These are phyloP conservation scores for Rhododendron simsii DNA, from an alignment of 148 eudicot species.

Conservation along the genomic window DNA sequence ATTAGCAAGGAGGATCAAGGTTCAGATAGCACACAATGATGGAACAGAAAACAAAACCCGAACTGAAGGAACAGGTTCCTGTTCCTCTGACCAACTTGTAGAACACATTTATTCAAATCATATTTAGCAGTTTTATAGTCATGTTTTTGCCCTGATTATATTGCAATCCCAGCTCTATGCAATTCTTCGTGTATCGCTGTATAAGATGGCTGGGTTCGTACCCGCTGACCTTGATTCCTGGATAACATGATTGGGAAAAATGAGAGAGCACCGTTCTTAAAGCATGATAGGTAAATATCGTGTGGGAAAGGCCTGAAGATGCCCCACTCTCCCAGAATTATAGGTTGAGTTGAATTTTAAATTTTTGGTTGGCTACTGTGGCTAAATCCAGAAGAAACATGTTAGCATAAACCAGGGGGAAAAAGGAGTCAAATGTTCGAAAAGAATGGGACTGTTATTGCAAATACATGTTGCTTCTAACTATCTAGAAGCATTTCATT, in stretches of 20 bases:
- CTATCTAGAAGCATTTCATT: not conserved
- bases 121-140: slow-evolving; percentile 1
- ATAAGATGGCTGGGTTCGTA: not conserved
- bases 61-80: slow-evolving; percentile 13
- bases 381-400: not conserved
- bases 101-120: slow-evolving; percentile 3
- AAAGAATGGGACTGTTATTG: not conserved
- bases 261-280: not conserved
- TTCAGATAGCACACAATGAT: slow-evolving; percentile 24
- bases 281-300: not conserved
- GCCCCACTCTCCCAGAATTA: not conserved
- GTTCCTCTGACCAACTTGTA: slow-evolving; percentile 3
- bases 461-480: not conserved
- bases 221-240: not conserved
- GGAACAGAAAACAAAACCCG: not conserved
- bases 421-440: not conserved
- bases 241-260: not conserved
- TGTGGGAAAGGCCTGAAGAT: not conserved
- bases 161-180: not conserved
- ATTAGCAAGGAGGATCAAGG: slow-evolving; percentile 42
- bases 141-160: not conserved
- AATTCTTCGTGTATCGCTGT: not conserved
- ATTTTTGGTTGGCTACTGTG: not conserved
- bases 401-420: not conserved
- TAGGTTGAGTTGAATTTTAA: not conserved